phyloP scores from a whole-genome alignment of 108 stramenopile species.

The Poteriospumella lacustris region DNA sequence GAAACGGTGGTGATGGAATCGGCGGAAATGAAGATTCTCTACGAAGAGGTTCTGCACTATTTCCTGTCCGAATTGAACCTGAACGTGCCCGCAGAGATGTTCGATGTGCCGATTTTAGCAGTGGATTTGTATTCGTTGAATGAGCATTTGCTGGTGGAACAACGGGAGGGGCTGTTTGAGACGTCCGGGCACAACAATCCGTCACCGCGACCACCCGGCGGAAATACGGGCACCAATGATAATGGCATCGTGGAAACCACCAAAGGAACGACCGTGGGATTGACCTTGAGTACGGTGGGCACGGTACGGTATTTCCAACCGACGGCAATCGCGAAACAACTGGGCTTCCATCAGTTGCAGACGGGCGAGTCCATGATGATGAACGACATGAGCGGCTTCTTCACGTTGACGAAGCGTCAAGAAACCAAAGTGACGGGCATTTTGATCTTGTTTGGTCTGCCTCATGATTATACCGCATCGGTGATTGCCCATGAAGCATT shows the following conservation, averaged over 20 bases:
- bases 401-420: neutral
- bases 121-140: slow-evolving; percentile 11
- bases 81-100: neutral
- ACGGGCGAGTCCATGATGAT: neutral
- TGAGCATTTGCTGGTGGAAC: neutral
- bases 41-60: neutral
- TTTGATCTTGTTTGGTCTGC: slow-evolving; percentile 71
- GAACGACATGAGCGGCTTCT: neutral
- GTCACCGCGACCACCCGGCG: too few species aligned
- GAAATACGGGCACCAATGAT: too few species aligned
- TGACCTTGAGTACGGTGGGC: neutral
- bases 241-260: neutral
- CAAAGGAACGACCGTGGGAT: neutral
- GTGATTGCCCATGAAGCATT: slow-evolving; percentile 80
- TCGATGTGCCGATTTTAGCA: slow-evolving; percentile 1
- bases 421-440: slow-evolving; percentile 61
- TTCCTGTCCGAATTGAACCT: neutral
- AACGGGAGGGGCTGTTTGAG: neutral
- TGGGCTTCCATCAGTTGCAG: neutral
- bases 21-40: neutral
- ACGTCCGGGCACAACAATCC: too few species aligned
- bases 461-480: slow-evolving; percentile 67
- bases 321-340: neutral
- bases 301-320: neutral
- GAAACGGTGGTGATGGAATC: neutral